Conservation (phyloP, 371 early-diverging fungal species). For the Mucor plumbeus region DNA sequence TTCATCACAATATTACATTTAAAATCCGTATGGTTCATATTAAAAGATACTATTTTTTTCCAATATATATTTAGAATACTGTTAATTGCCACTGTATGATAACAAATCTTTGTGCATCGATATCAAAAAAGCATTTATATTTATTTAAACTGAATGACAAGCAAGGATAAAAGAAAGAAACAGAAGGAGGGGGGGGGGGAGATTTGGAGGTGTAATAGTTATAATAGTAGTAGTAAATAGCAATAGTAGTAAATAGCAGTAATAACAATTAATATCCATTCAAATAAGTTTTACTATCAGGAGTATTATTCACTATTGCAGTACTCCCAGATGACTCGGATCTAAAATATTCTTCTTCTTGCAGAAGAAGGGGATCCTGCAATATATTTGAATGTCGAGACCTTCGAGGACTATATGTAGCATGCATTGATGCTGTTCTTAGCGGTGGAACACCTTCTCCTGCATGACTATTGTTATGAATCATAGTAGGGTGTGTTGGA, state of each 20-base stretch:
- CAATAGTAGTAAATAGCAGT: background rate
- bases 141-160: background rate
- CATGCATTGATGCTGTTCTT: constrained; percentile 30
- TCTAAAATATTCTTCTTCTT: constrained; percentile 23
- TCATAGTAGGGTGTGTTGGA: constrained; percentile 7
- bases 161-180: background rate
- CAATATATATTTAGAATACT: background rate
- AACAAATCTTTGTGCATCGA: too few relatives aligned
- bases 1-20: background rate
- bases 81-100: background rate
- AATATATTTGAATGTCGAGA: constrained; percentile 14
- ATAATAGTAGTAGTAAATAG: background rate
- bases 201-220: background rate
- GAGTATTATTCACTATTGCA: constrained; percentile 17
- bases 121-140: background rate
- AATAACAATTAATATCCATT: constrained; percentile 15
- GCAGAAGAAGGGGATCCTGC: constrained; percentile 13
- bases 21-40: background rate
- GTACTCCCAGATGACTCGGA: constrained; percentile 22
- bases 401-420: constrained; percentile 19
- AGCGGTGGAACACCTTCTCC: constrained; percentile 19
- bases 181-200: too few relatives aligned
- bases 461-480: constrained; percentile 6
- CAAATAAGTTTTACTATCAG: constrained; percentile 28
- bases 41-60: background rate